Evolutionary conservation across 1,139 yeast genomes (phyloP).

Genomic region (Magnusiomyces ingens): DNA sequence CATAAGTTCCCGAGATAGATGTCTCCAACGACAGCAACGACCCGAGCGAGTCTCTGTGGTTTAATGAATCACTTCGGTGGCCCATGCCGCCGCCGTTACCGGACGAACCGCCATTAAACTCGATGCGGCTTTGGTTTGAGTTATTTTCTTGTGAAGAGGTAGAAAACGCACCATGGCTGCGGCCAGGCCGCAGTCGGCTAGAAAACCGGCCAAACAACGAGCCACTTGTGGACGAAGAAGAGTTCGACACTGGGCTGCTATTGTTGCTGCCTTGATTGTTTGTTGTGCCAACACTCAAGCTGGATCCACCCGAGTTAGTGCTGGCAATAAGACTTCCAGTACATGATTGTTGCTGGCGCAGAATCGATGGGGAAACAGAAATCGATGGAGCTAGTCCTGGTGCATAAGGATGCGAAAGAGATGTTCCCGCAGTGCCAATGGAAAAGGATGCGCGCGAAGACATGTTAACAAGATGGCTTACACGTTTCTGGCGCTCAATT

Average conservation of each 20-base stretch:
- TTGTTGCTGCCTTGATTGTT: too few relatives aligned
- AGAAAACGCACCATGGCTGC: conserved; percentile 8
- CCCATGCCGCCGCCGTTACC: too few relatives aligned
- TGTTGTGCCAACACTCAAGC: too few relatives aligned
- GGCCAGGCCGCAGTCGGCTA: conserved; percentile 18
- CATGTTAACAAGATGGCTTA: conserved; percentile 4
- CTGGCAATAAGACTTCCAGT: too few relatives aligned
- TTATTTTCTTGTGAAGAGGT: background rate
- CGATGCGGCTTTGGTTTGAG: conserved; percentile 25
- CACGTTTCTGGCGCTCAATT: conserved; percentile 8
- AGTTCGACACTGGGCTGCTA: too few relatives aligned
- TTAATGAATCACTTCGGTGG: too few relatives aligned
- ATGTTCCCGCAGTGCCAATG: conserved; percentile 1
- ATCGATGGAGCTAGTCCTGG: conserved; percentile 12
- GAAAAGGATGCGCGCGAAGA: conserved; percentile 10
- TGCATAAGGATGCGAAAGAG: conserved; percentile 7
- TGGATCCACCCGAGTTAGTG: too few relatives aligned
- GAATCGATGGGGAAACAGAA: conserved; percentile 14
- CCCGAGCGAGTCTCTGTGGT: conserved; percentile 24
- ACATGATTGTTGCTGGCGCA: background rate
- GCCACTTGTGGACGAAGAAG: conserved; percentile 1
- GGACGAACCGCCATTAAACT: background rate
- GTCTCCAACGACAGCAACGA: conserved; percentile 29
- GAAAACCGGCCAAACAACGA: conserved; percentile 11
- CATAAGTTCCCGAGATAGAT: conserved; percentile 21